A percentile compares a stretch with the other conserved stretches of the same genome.
phyloP scores from a whole-genome alignment of 257 asterid genomes.

The Ehretia macrophylla region DNA sequence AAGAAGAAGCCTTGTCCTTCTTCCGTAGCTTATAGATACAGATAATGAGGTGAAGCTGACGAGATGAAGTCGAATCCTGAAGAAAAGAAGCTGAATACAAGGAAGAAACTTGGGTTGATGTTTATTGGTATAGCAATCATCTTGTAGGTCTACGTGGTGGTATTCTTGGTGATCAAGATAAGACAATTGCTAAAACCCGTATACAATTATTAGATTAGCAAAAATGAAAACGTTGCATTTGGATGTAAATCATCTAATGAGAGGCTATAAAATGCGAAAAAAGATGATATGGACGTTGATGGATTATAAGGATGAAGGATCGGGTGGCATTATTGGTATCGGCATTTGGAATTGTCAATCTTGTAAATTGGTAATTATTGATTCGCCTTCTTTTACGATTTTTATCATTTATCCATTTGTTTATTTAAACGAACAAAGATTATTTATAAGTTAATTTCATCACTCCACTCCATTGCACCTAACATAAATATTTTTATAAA shows the following conservation, averaged over 20 bases:
- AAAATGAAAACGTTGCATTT: neutral
- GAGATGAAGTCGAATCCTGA: neutral
- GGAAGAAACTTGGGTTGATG: conserved; percentile 37
- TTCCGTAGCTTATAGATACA: conserved; percentile 6
- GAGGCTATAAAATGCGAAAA: neutral
- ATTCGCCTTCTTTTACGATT: conserved; percentile 21
- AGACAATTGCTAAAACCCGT: conserved; percentile 26
- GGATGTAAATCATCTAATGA: conserved; percentile 1
- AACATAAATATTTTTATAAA: no score
- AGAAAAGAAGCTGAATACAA: conserved; percentile 19
- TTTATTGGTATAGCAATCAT: conserved; percentile 30
- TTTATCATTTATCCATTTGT: no score
- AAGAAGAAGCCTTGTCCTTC: neutral
- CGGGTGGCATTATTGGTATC: conserved; percentile 12
- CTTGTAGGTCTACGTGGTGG: conserved; percentile 36
- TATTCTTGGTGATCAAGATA: conserved; percentile 34
- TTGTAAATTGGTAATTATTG: conserved; percentile 76
- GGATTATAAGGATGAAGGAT: neutral
- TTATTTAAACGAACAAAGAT: no score
- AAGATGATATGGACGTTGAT: no score
- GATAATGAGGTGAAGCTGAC: no score
- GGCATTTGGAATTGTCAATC: conserved; percentile 11
- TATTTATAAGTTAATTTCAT: no score
- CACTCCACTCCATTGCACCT: no score
- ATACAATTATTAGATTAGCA: conserved; percentile 10